Conservation (phyloP, 2,329 filamentous ascomycete genomes). For the Paraphaeosphaeria minitans region DNA sequence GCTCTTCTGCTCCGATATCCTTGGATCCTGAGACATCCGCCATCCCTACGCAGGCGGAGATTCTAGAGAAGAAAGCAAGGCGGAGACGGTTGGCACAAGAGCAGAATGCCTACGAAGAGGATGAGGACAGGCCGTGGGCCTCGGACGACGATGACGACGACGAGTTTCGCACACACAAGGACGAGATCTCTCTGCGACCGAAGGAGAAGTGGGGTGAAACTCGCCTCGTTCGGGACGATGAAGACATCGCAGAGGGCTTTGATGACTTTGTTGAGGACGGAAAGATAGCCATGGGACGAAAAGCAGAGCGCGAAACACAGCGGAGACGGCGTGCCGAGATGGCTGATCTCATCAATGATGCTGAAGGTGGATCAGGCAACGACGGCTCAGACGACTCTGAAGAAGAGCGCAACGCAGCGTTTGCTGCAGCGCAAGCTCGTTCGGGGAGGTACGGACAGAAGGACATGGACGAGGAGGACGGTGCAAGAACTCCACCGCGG, state of each 20-base stretch:
- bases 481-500: slow-evolving; percentile 68
- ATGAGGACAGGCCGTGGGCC: slow-evolving; percentile 50
- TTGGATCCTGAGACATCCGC: slow-evolving; percentile 42
- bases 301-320: slow-evolving; percentile 74
- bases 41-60: slow-evolving; percentile 83
- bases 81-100: slow-evolving; percentile 79
- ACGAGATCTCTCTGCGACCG: slow-evolving; percentile 56
- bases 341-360: slow-evolving; percentile 79
- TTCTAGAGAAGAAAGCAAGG: slow-evolving; percentile 87
- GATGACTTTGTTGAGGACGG: slow-evolving; percentile 90
- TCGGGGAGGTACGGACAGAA: slow-evolving; percentile 77
- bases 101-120: slow-evolving; percentile 62
- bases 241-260: slow-evolving; percentile 91
- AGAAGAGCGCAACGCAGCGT: slow-evolving; percentile 71
- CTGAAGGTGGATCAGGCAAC: slow-evolving; percentile 73
- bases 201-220: slow-evolving; percentile 70
- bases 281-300: slow-evolving; percentile 75
- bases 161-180: slow-evolving; percentile 45
- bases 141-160: slow-evolving; percentile 51
- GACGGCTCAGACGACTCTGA: slow-evolving; percentile 71
- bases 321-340: slow-evolving; percentile 75
- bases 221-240: slow-evolving; percentile 81
- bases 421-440: slow-evolving; percentile 83
- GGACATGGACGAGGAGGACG: slow-evolving; percentile 49
- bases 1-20: slow-evolving; percentile 51